phyloP scores from a whole-genome alignment of 2,329 filamentous ascomycete species.

The Pyrenophora tritici-repentis region DNA sequence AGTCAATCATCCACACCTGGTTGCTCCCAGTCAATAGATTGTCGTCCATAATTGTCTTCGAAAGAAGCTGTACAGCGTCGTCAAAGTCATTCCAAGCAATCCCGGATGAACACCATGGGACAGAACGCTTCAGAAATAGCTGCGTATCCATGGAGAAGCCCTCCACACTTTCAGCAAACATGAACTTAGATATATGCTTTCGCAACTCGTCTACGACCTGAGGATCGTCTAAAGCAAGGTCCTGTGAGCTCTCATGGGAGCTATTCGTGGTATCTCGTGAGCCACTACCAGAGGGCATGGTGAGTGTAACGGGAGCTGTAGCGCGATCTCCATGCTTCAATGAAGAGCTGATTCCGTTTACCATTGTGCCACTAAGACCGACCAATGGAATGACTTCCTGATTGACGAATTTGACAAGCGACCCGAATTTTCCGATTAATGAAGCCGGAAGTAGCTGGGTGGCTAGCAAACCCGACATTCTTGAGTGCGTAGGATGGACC shows the following conservation, averaged over 20 bases:
- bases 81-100: conserved; percentile 34
- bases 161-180: conserved; percentile 35
- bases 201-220: conserved; percentile 29
- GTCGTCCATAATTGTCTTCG: conserved; percentile 24
- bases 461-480: conserved; percentile 23
- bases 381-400: conserved; percentile 31
- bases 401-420: conserved; percentile 26
- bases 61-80: conserved; percentile 30
- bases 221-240: conserved; percentile 22
- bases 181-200: conserved; percentile 25
- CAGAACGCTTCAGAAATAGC: conserved; percentile 28
- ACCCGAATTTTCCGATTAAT: conserved; percentile 31
- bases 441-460: conserved; percentile 33
- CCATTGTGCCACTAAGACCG: conserved; percentile 24
- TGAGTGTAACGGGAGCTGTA: conserved; percentile 20
- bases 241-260: neutral
- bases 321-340: conserved; percentile 8
- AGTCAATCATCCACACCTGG: conserved; percentile 29
- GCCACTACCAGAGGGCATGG: conserved; percentile 1
- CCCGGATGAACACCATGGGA: conserved; percentile 28
- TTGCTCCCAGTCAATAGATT: conserved; percentile 1
- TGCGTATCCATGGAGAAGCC: conserved; percentile 36
- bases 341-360: conserved; percentile 20
- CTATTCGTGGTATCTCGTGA: conserved; percentile 6
- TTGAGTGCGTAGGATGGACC: conserved; percentile 39